Evolutionary conservation across 495 filamentous ascomycete genomes (phyloP), one percentile per base, ranked within the genome.

Genomic region (Podospora australis): DNA sequence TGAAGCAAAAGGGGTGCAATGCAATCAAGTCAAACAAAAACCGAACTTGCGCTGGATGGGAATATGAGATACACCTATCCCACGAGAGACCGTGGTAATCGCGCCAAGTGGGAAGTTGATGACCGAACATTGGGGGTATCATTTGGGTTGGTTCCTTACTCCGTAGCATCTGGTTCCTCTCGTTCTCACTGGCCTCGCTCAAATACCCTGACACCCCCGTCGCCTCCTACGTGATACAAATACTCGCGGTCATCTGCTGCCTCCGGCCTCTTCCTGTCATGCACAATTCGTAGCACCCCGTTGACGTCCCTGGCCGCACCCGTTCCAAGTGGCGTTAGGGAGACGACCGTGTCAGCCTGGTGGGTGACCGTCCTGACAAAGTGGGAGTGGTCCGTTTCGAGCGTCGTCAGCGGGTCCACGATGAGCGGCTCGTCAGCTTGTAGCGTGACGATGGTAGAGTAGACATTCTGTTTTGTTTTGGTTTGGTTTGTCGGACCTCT

Each of bases 251-350:
- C 39, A 14, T 24, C 81, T 49, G 80, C 32, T 52, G 54, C 50
- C 54, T 55, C 16, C 45, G 46, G 23, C 21, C 39, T 57, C 17
- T 61, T 55, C 16, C 60, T 62, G 5, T 82, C 80, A 19, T 69
- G 72, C 7, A 84, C 88, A 43, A 94, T 77, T 55, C 91, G 77
- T 46, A 96, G 53, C 28, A 96, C 87, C 7, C 92, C 91, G 70
- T 86, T 95, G 20, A 96, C 87, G 72, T 97, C 91, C 64, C 75
- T 84, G 43, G 91, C 92, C 13, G 80, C 76, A 1, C 91, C 91
- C 0, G 88, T 95, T 56, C 90, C 87, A 49, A 97, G 65, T 50
- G 78, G 73, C 38, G 88, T 74, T 22, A 90, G 65, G 51, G 86
- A 81, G 61, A 90, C 73, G 1, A 87, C 70, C 48, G 76, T 73